Conservation (phyloP, 768 basidiomycete genomes). For the Phaeolepiota aurea region DNA sequence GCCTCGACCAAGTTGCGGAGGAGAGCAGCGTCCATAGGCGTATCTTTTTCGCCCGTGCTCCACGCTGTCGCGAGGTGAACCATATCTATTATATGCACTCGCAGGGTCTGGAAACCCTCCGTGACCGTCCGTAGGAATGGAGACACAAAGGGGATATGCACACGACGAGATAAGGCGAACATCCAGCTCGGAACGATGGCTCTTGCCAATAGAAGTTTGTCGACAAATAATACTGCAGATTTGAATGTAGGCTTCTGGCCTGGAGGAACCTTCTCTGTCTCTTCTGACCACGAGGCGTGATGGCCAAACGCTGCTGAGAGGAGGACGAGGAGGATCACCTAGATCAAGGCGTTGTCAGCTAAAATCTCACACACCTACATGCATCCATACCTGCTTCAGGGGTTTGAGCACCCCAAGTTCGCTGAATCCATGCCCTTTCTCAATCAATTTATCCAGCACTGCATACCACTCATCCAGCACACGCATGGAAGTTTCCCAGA, state of each 20-base stretch:
- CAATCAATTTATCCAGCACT: constrained; percentile 15
- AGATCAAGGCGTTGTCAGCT: no score
- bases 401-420: no score
- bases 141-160: constrained; percentile 27
- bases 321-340: constrained; percentile 30
- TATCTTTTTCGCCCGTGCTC: constrained; percentile 16
- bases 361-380: no score
- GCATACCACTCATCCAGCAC: constrained; percentile 33
- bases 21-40: constrained; percentile 24
- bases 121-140: constrained; percentile 17
- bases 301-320: constrained; percentile 33
- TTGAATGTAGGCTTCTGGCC: constrained; percentile 27
- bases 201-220: constrained; percentile 18
- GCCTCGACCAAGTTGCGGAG: constrained; percentile 38
- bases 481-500: constrained; percentile 36
- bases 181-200: constrained; percentile 25
- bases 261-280: constrained; percentile 14
- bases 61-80: constrained; percentile 27
- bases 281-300: constrained; percentile 22
- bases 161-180: constrained; percentile 16
- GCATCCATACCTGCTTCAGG: no score
- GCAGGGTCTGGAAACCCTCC: constrained; percentile 26
- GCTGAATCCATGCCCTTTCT: no score
- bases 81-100: constrained; percentile 30
- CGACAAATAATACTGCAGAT: constrained; percentile 20